These are phyloP conservation scores for Venturia pyrina DNA, from an alignment of 2,329 filamentous ascomycete genomes.

Conservation along the genomic window DNA sequence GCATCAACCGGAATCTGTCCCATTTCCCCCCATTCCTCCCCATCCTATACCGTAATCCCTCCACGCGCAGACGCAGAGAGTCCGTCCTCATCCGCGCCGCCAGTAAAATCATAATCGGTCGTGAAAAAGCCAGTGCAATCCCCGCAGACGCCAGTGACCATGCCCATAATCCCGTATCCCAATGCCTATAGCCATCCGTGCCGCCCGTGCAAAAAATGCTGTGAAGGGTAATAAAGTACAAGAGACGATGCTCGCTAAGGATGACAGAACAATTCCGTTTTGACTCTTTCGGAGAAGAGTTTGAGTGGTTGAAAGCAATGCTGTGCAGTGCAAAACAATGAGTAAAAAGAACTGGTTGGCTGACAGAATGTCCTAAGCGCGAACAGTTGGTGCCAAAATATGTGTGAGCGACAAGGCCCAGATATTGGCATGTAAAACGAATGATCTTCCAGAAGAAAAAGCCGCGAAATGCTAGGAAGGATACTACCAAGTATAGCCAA, in stretches of 20 bases:
- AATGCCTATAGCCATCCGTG: slow-evolving; percentile 1
- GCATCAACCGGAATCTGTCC: neutral
- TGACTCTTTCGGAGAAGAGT: neutral
- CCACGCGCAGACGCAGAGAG: neutral
- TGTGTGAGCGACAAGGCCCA: neutral
- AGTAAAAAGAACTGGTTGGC: neutral
- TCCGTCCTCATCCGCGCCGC: neutral
- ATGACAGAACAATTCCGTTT: slow-evolving; percentile 1
- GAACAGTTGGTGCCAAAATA: slow-evolving; percentile 1
- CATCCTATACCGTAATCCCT: neutral
- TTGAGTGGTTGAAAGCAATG: neutral
- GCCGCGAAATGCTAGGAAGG: neutral
- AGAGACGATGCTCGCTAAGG: neutral
- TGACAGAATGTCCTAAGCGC: neutral
- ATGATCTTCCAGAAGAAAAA: neutral
- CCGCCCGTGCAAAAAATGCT: neutral
- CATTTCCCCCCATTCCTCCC: neutral
- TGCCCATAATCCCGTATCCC: neutral
- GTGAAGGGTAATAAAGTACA: slow-evolving; percentile 1
- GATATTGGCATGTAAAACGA: neutral
- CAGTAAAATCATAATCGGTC: slow-evolving; percentile 2
- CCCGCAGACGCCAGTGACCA: neutral
- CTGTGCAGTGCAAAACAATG: slow-evolving; percentile 3
- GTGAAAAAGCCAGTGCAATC: neutral
- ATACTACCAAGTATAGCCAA: neutral